Evolutionary conservation across 495 filamentous ascomycete genomes (phyloP).

Genomic region (Neurospora sp.): DNA sequence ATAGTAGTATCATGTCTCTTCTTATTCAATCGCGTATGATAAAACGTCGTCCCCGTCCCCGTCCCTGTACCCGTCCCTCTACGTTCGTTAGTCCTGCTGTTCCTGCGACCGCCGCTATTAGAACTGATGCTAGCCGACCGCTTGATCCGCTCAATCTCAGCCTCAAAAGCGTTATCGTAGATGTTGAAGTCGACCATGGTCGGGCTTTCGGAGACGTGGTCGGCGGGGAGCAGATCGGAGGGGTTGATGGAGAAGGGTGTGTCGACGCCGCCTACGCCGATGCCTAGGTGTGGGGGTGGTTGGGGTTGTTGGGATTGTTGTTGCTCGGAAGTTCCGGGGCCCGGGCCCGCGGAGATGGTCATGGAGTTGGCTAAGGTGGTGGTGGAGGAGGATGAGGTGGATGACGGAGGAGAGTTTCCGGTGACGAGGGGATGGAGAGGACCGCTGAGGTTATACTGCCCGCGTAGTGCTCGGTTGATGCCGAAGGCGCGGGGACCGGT

Average conservation of each 20-base stretch:
- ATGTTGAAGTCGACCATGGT: constrained; percentile 71
- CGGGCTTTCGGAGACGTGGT: constrained; percentile 73
- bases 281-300: constrained; percentile 53
- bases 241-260: constrained; percentile 13
- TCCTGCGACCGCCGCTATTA: not conserved
- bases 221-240: constrained; percentile 8
- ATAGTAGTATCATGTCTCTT: not conserved
- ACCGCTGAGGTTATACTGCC: not conserved
- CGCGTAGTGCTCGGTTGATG: constrained; percentile 4
- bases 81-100: not conserved
- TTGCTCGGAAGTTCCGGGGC: not conserved
- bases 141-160: constrained; percentile 66
- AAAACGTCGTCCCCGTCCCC: constrained; percentile 1
- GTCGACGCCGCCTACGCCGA: constrained; percentile 51
- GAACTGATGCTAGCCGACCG: constrained; percentile 9
- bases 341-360: not conserved
- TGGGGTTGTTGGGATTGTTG: not conserved
- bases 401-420: constrained; percentile 32
- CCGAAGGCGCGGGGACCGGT: constrained; percentile 3
- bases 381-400: not conserved
- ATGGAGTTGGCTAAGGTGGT: not conserved
- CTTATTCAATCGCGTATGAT: constrained; percentile 5
- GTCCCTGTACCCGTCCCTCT: not conserved
- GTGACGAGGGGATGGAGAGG: constrained; percentile 50
- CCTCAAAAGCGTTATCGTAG: constrained; percentile 76